Evolutionary conservation across 768 basidiomycete species (phyloP).

Genomic region (Auricularia sp.): DNA sequence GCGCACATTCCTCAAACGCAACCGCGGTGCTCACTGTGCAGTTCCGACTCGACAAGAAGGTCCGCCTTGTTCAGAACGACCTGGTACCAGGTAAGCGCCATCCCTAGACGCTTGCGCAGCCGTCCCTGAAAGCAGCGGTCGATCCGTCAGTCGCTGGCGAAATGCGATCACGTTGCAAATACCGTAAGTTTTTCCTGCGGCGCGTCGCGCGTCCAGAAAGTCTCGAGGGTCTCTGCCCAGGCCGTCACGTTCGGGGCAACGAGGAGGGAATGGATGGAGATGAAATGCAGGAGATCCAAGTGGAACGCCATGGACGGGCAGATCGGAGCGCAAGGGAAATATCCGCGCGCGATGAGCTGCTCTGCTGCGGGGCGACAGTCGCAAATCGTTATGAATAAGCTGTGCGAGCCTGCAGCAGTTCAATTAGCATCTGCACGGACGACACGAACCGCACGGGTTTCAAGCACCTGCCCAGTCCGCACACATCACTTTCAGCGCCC

Average conservation of each 20-base stretch:
- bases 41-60: neutral
- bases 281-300: conserved; percentile 6
- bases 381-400: neutral
- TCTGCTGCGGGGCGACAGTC: neutral
- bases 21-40: neutral
- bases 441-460: too few species aligned
- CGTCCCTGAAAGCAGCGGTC: neutral
- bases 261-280: neutral
- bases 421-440: too few species aligned
- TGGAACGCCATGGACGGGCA: conserved; percentile 5
- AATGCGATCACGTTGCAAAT: too few species aligned
- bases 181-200: neutral
- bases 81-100: neutral
- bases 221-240: conserved; percentile 2
- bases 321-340: conserved; percentile 7
- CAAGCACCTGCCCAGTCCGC: too few species aligned
- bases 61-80: neutral
- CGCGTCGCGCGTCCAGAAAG: neutral
- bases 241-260: conserved; percentile 7
- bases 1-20: too few species aligned
- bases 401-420: too few species aligned
- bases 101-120: neutral
- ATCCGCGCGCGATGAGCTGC: conserved; percentile 2
- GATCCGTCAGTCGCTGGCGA: neutral
- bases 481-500: too few species aligned